Evolutionary conservation across 768 basidiomycete genomes (phyloP), one percentile per base, ranked within the genome.

Genomic region (Hydnomerulius pinastri): DNA sequence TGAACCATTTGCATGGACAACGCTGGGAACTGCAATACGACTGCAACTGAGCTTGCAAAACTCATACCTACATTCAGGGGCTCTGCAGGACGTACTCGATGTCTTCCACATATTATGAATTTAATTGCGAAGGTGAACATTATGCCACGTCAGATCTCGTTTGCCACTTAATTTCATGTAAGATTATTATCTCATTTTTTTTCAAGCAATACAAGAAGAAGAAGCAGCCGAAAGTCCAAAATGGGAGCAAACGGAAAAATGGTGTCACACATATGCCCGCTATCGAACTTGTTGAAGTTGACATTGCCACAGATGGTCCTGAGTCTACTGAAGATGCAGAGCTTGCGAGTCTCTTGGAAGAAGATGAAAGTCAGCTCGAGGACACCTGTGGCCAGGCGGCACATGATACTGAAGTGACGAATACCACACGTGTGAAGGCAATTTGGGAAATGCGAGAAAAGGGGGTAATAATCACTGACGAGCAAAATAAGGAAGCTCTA

Each of bases 121-220:
- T 53, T 72, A 3, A 59, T 69, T 49, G 68, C 66, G 10, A 69
- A 71, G 59, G 69, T 68, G 46, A 33, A n/a, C n/a, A n/a, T n/a
- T n/a, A n/a, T n/a, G n/a, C n/a, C n/a, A n/a, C n/a, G n/a, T n/a
- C n/a, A n/a, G n/a, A n/a, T n/a, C n/a, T n/a, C n/a, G n/a, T n/a
- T n/a, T n/a, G n/a, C n/a, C n/a, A n/a, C n/a, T n/a, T n/a, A n/a
- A n/a, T n/a, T n/a, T n/a, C n/a, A n/a, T n/a, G n/a, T n/a, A n/a
- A n/a, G n/a, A n/a, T n/a, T n/a, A n/a, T n/a, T n/a, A n/a, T n/a
- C n/a, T n/a, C n/a, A n/a, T 32, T 32, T 32, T 32, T 32, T 5
- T 32, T 12, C 4, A 12, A 32, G 11, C 11, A 12, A 32, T 32
- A 12, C 4, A n/a, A n/a, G n/a, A n/a, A n/a, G n/a, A n/a, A n/a